Conservation (phyloP, 768 basidiomycete species). For the Ephemerocybe angulata region DNA sequence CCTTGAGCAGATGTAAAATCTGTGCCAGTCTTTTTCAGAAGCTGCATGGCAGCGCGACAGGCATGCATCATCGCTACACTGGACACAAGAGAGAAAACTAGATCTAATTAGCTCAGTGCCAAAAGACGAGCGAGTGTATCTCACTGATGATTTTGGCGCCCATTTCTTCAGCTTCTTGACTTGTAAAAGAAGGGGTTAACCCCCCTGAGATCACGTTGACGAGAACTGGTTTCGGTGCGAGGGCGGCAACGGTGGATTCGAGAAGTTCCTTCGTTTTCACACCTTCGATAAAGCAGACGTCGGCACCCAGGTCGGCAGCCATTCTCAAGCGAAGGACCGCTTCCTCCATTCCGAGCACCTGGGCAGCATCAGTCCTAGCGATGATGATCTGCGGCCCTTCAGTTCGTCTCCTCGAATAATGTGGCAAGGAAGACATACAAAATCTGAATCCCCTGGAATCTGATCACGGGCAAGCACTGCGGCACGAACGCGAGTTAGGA, state of each 20-base stretch:
- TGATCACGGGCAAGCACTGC: slow-evolving; percentile 75
- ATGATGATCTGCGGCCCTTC: slow-evolving; percentile 51
- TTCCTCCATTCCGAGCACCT: slow-evolving; percentile 78
- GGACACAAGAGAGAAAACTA: slow-evolving; percentile 75
- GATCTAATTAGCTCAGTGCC: background rate
- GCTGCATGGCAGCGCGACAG: slow-evolving; percentile 73
- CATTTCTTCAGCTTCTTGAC: slow-evolving; percentile 59
- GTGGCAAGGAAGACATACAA: slow-evolving; percentile 45
- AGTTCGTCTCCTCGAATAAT: no score
- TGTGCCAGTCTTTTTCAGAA: slow-evolving; percentile 73
- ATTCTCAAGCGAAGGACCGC: slow-evolving; percentile 62
- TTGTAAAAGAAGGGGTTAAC: slow-evolving; percentile 71
- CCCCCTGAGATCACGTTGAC: slow-evolving; percentile 81
- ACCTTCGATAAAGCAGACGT: slow-evolving; percentile 81
- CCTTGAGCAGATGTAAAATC: slow-evolving; percentile 57
- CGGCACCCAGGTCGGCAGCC: slow-evolving; percentile 70
- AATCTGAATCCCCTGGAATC: slow-evolving; percentile 72
- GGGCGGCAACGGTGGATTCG: slow-evolving; percentile 56
- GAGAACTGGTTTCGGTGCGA: slow-evolving; percentile 73
- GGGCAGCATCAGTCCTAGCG: slow-evolving; percentile 74
- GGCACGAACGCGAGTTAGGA: slow-evolving; percentile 69
- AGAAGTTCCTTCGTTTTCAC: slow-evolving; percentile 67
- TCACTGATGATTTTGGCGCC: slow-evolving; percentile 76
- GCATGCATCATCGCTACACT: slow-evolving; percentile 75
- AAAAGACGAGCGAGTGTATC: background rate